A percentile compares a stretch with the other conserved stretches of the same genome.
Evolutionary conservation across 306 rosid species (phyloP).

Genomic region (Senna siamea): DNA sequence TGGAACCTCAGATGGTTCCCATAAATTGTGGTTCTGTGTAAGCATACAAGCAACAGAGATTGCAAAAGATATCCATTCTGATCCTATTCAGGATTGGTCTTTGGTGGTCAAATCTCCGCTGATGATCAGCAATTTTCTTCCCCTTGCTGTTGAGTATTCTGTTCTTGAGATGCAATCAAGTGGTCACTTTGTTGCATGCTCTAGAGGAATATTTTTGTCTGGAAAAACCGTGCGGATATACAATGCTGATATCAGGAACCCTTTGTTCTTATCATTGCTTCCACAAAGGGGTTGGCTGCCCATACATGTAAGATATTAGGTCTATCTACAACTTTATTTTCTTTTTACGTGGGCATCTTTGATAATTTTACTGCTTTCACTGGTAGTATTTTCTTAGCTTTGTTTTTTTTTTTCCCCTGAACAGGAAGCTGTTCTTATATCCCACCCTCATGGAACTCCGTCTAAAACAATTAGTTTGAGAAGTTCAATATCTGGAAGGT

Average conservation of each 20-base stretch:
- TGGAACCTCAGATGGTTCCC: conserved; percentile 70
- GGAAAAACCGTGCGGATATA: conserved; percentile 78
- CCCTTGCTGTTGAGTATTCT: conserved; percentile 91
- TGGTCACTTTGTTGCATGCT: conserved; percentile 76
- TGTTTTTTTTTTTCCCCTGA: conserved; percentile 31
- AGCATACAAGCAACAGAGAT: conserved; percentile 88
- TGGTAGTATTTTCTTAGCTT: background rate
- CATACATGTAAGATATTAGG: conserved; percentile 56
- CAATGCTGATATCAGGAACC: conserved; percentile 85
- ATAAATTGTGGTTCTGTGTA: conserved; percentile 81
- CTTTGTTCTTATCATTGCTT: conserved; percentile 85
- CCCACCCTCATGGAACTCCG: conserved; percentile 77
- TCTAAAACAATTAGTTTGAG: conserved; percentile 80
- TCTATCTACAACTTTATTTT: conserved; percentile 18
- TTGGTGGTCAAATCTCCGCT: conserved; percentile 88
- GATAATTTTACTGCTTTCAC: background rate
- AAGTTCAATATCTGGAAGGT: conserved; percentile 98
- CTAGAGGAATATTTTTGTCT: conserved; percentile 75
- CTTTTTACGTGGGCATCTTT: conserved; percentile 10
- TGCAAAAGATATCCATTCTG: conserved; percentile 85
- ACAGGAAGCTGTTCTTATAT: conserved; percentile 92
- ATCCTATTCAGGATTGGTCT: conserved; percentile 96
- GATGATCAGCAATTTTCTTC: conserved; percentile 81
- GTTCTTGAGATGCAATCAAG: conserved; percentile 79
- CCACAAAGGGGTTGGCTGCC: conserved; percentile 99